Conservation (phyloP, 2,329 filamentous ascomycete genomes). For the Fusarium pininemorale region DNA sequence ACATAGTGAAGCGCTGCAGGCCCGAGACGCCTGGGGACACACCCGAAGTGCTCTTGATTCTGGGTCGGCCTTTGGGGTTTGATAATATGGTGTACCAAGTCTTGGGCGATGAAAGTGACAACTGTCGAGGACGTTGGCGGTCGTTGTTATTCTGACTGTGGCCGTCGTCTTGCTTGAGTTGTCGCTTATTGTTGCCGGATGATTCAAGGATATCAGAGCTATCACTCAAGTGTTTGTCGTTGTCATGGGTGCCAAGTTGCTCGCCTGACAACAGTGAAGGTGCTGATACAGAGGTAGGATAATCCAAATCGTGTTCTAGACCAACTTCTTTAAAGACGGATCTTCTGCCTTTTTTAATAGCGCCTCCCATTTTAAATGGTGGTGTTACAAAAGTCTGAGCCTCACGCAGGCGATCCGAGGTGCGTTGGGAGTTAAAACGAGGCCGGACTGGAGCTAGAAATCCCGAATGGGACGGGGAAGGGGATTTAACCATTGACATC, state of each 20-base stretch:
- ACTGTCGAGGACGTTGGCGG: slow-evolving; percentile 20
- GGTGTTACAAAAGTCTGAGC: slow-evolving; percentile 51
- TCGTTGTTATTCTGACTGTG: slow-evolving; percentile 2
- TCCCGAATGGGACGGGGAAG: slow-evolving; percentile 28
- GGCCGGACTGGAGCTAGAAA: slow-evolving; percentile 50
- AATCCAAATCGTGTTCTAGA: slow-evolving; percentile 50
- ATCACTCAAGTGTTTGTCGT: slow-evolving; percentile 47
- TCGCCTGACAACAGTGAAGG: slow-evolving; percentile 20
- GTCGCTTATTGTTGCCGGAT: slow-evolving; percentile 6
- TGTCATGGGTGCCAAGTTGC: slow-evolving; percentile 28
- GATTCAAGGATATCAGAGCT: slow-evolving; percentile 36
- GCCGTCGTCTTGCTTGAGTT: slow-evolving; percentile 5
- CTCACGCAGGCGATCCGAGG: slow-evolving; percentile 62
- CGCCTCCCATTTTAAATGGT: slow-evolving; percentile 54
- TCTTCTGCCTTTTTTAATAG: slow-evolving; percentile 59
- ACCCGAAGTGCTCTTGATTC: slow-evolving; percentile 55
- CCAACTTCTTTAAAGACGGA: slow-evolving; percentile 64
- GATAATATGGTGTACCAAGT: slow-evolving; percentile 57
- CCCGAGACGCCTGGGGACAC: slow-evolving; percentile 54
- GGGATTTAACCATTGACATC: slow-evolving; percentile 36
- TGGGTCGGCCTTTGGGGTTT: slow-evolving; percentile 51
- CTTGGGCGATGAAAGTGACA: slow-evolving; percentile 36
- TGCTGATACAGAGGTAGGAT: slow-evolving; percentile 24
- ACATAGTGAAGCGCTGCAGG: slow-evolving; percentile 56
- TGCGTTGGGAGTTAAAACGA: slow-evolving; percentile 60